A percentile compares a stretch with the other conserved stretches of the same genome.
Conservation (phyloP, 345 rosid species). For the Boechera retrofracta region DNA sequence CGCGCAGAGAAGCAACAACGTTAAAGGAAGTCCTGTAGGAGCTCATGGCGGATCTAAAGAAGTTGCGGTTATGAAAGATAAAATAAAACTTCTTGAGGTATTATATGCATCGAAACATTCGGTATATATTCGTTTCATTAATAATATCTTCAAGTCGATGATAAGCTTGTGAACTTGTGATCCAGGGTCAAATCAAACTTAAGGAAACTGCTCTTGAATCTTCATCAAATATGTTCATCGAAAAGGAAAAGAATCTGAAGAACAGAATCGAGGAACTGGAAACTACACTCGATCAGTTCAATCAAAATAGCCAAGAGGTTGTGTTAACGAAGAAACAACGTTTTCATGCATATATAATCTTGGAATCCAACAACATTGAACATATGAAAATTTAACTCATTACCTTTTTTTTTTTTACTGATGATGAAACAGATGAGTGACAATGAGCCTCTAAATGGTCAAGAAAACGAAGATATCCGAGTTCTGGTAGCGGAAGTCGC, state of each 20-base stretch:
- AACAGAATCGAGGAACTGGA: slow-evolving; percentile 66
- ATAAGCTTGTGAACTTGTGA: slow-evolving; percentile 20
- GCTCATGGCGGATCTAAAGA: slow-evolving; percentile 54
- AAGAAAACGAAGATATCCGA: slow-evolving; percentile 39
- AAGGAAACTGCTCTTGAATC: slow-evolving; percentile 75
- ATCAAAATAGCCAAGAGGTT: slow-evolving; percentile 54
- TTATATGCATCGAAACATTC: not conserved
- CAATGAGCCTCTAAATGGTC: slow-evolving; percentile 13
- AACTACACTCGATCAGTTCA: slow-evolving; percentile 56
- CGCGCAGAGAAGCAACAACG: slow-evolving; percentile 47
- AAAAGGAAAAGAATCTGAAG: slow-evolving; percentile 64
- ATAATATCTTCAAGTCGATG: not conserved
- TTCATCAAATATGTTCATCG: slow-evolving; percentile 57
- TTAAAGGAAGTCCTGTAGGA: slow-evolving; percentile 51
- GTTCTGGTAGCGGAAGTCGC: slow-evolving; percentile 52
- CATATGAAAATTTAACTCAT: not conserved
- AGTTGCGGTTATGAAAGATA: slow-evolving; percentile 62
- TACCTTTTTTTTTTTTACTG: not conserved
- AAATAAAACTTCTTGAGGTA: slow-evolving; percentile 71
- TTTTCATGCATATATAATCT: not conserved
- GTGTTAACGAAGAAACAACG: slow-evolving; percentile 46
- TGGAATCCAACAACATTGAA: not conserved
- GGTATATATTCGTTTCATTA: not conserved
- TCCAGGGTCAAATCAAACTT: slow-evolving; percentile 64
- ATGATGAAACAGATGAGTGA: slow-evolving; percentile 31